phyloP scores from a whole-genome alignment of 176 grass and related monocot genomes.

The Rhynchospora pubera region DNA sequence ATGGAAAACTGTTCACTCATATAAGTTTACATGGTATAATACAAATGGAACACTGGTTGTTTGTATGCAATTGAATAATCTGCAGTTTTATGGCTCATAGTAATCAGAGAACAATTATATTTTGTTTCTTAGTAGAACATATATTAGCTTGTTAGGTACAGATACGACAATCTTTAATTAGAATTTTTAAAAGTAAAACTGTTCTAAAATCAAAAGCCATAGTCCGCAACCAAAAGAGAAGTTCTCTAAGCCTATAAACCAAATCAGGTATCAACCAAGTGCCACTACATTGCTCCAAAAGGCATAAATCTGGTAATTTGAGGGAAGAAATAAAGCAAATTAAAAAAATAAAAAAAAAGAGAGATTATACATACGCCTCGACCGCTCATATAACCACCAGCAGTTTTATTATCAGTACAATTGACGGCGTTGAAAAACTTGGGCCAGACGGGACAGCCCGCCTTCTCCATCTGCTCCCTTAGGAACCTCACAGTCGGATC shows the following conservation, averaged over 20 bases:
- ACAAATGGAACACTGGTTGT: background rate
- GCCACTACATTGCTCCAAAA: background rate
- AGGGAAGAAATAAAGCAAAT: background rate
- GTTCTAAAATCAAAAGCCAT: background rate
- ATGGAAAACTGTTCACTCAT: background rate
- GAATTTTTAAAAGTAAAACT: background rate
- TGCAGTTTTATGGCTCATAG: background rate
- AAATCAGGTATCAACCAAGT: background rate
- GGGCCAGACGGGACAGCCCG: constrained; percentile 51
- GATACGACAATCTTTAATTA: background rate
- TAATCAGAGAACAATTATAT: background rate
- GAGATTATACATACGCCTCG: constrained; percentile 39
- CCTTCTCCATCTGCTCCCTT: constrained; percentile 55
- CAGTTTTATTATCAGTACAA: constrained; percentile 12
- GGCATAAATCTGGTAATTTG: background rate
- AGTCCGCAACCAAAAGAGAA: background rate
- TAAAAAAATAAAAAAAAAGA: background rate
- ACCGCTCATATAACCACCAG: constrained; percentile 37
- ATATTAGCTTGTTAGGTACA: background rate
- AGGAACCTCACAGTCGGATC: constrained; percentile 87
- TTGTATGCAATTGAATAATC: background rate
- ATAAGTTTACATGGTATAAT: background rate
- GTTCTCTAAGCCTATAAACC: background rate
- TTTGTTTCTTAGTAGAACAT: background rate
- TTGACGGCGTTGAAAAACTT: constrained; percentile 38